Evolutionary conservation across 176 grass and related monocot genomes (phyloP).

Genomic region (Poa pratensis): DNA sequence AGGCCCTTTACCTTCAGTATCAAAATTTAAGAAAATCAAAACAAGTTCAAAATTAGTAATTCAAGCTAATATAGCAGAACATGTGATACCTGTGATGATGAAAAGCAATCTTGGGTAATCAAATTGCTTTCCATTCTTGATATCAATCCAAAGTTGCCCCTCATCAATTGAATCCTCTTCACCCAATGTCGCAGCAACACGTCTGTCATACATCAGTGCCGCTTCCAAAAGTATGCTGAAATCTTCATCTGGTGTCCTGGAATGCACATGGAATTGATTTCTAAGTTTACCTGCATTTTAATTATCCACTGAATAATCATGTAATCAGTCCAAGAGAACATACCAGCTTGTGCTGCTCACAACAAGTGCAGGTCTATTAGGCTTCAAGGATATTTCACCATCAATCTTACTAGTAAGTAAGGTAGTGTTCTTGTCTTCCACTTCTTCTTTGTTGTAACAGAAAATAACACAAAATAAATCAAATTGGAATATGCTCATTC

Average conservation of each 20-base stretch:
- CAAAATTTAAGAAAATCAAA: constrained; percentile 22
- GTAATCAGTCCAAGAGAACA: constrained; percentile 44
- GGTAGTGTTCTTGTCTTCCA: constrained; percentile 36
- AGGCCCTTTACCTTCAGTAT: constrained; percentile 92
- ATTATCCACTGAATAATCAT: constrained; percentile 12
- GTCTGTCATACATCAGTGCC: constrained; percentile 92
- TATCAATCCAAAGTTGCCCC: constrained; percentile 75
- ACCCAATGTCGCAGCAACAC: constrained; percentile 72
- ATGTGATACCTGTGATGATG: constrained; percentile 82
- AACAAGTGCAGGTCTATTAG: constrained; percentile 81
- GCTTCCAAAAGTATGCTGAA: constrained; percentile 97
- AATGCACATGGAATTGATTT: constrained; percentile 34
- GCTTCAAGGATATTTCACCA: constrained; percentile 66
- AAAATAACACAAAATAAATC: constrained; percentile 13
- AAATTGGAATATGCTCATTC: constrained; percentile 32
- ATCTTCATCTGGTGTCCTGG: constrained; percentile 97
- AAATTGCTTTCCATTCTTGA: constrained; percentile 67
- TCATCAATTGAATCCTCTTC: constrained; percentile 91
- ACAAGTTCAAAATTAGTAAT: constrained; percentile 14
- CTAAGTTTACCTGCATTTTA: background rate
- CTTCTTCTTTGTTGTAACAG: constrained; percentile 48
- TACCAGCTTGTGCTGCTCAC: constrained; percentile 99
- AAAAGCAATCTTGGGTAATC: constrained; percentile 85
- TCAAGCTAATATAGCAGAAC: constrained; percentile 34
- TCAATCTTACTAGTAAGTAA: constrained; percentile 55